Conservation (phyloP, 2,329 filamentous ascomycete genomes). For the Bipolaris zeicola region DNA sequence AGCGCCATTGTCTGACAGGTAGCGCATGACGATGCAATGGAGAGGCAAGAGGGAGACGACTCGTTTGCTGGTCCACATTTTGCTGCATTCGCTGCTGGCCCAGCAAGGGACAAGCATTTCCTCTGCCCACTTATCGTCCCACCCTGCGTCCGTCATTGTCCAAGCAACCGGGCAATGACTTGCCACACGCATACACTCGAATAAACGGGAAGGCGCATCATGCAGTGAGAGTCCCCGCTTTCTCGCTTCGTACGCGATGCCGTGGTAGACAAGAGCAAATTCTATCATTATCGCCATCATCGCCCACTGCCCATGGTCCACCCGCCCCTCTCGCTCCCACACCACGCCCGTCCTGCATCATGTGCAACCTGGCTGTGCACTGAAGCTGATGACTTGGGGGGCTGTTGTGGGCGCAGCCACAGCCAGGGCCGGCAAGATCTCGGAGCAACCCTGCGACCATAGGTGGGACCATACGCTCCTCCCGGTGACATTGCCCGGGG, state of each 20-base stretch:
- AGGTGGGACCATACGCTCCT: slow-evolving; percentile 14
- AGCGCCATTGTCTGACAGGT: slow-evolving; percentile 28
- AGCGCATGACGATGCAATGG: slow-evolving; percentile 21
- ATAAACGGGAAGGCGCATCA: slow-evolving; percentile 11
- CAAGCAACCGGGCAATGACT: slow-evolving; percentile 6
- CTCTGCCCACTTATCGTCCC: slow-evolving; percentile 8
- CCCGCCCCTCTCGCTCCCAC: not conserved
- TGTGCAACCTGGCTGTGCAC: slow-evolving; percentile 9
- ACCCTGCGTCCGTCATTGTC: slow-evolving; percentile 13
- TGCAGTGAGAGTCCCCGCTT: slow-evolving; percentile 8
- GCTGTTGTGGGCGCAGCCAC: slow-evolving; percentile 2
- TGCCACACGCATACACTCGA: slow-evolving; percentile 1
- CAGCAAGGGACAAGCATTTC: slow-evolving; percentile 14
- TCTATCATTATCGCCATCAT: not conserved
- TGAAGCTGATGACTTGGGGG: slow-evolving; percentile 12
- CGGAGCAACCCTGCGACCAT: slow-evolving; percentile 12
- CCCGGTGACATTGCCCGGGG: slow-evolving; percentile 12
- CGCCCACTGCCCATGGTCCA: not conserved
- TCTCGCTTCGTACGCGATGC: slow-evolving; percentile 1
- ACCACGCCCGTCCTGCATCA: not conserved
- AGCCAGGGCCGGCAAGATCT: slow-evolving; percentile 11
- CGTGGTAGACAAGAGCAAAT: not conserved
- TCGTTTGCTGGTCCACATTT: slow-evolving; percentile 20
- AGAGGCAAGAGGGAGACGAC: slow-evolving; percentile 3
- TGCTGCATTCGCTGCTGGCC: slow-evolving; percentile 8